These are phyloP conservation scores for Prunus fruticosa DNA, from an alignment of 306 rosid genomes.

Conservation along the genomic window DNA sequence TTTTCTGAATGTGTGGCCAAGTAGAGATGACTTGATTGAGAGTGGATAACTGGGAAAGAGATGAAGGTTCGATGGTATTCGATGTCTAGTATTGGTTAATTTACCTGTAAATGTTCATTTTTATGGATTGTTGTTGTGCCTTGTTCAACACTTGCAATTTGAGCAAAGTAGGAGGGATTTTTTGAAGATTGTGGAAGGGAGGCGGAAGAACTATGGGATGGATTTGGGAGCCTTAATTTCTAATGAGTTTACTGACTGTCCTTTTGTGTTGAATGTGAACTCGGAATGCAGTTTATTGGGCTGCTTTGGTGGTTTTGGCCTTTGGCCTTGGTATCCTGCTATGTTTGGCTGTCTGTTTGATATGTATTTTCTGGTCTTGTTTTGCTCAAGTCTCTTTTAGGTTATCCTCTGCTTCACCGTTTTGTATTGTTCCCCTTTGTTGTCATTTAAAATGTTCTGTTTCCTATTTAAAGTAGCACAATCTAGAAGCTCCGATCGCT, in stretches of 20 bases:
- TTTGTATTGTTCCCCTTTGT: neutral
- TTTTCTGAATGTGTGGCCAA: no score
- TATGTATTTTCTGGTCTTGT: neutral
- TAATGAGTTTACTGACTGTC: neutral
- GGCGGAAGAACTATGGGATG: neutral
- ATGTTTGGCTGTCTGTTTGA: neutral
- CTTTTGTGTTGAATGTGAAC: neutral
- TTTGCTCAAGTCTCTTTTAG: neutral
- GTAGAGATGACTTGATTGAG: no score
- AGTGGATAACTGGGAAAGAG: no score
- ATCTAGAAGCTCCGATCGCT: neutral
- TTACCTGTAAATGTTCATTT: no score
- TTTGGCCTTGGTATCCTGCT: neutral
- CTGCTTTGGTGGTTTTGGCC: neutral
- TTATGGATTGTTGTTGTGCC: no score
- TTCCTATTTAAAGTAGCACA: neutral
- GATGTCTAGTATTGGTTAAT: no score
- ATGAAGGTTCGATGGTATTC: no score
- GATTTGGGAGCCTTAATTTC: neutral
- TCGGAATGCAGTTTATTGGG: neutral
- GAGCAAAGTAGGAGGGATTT: neutral
- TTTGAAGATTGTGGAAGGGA: neutral
- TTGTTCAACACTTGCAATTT: neutral
- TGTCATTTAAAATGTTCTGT: neutral
- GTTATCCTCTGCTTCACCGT: neutral